Percentiles rank a stretch among this genome's conserved stretches.
phyloP scores from a whole-genome alignment of 805 yeast genomes.

The Yamadazyma paraphyllophila region DNA sequence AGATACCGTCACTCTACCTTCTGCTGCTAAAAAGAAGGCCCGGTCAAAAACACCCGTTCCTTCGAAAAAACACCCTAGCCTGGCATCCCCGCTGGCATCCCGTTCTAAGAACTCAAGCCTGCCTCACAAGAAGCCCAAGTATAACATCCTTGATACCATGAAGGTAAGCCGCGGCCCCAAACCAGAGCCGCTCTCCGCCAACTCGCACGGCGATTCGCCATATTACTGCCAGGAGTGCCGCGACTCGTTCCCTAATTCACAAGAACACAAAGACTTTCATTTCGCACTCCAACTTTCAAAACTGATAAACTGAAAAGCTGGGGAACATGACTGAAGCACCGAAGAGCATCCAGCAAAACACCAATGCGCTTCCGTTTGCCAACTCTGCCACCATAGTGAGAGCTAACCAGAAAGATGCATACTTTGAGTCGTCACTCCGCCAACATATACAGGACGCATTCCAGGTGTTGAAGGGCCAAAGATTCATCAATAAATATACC shows the following conservation, averaged over 20 bases:
- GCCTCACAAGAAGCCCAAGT: constrained; percentile 6
- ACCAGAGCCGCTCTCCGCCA: neutral
- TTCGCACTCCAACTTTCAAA: constrained; percentile 47
- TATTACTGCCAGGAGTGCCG: constrained; percentile 29
- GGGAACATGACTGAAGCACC: constrained; percentile 23
- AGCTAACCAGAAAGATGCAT: constrained; percentile 86
- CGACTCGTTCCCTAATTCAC: constrained; percentile 19
- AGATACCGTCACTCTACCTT: neutral
- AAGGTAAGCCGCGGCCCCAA: constrained; percentile 1
- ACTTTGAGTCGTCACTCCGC: constrained; percentile 56
- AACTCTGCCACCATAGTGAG: constrained; percentile 87
- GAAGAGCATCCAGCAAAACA: constrained; percentile 3
- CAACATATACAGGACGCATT: constrained; percentile 56
- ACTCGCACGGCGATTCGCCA: neutral
- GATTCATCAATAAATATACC: constrained; percentile 62
- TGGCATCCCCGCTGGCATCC: neutral
- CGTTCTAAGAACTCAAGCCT: neutral
- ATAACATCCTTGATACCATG: constrained; percentile 7
- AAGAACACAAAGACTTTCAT: constrained; percentile 58
- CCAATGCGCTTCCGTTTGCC: constrained; percentile 57
- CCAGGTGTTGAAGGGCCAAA: constrained; percentile 55
- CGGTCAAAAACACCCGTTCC: too few species aligned
- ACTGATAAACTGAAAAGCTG: constrained; percentile 19
- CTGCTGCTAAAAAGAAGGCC: neutral
- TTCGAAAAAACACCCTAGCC: neutral